Evolutionary conservation across 176 grass and related monocot species (phyloP), one percentile per base, ranked within the genome.

Genomic region (Juncus effusus): DNA sequence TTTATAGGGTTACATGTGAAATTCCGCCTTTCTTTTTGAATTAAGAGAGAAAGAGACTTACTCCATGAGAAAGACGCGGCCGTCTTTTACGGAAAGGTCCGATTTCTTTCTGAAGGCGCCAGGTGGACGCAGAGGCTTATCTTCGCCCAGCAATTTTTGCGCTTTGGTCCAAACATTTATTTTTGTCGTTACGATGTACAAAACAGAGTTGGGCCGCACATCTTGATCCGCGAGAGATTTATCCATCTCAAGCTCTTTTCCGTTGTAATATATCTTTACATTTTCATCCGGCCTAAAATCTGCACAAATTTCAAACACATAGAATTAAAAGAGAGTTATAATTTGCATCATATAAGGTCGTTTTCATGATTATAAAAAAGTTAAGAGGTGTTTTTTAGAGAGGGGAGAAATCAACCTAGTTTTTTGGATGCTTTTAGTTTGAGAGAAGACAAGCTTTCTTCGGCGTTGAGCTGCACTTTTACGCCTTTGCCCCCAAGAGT

Each of bases 371-470:
- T 28, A 28, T 28, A 28, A 28, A 28, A 28, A 28, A 28, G 19
- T 28, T 28, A 1, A 28, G 44, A 47, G 44, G 44, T 5, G 9
- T 47, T 47, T 47, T 47, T 47, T 47, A 69, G 53, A 19, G 62
- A 77, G 38, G 64, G 40, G 65, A 42, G 56, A 77, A 35, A 86
- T 79, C 68, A 65, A 70, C 94, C 94, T 73, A 97, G 70, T 62
- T 97, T 97, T 80, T 92, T 97, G 28, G 88, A 92, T 69, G 94
- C 94, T 86, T 87, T 85, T 37, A 74, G 72, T 89, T 89, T 97
- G 45, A 89, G 66, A 74, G 85, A 82, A 47, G 72, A 61, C 36
- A 90, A 76, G 66, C 77, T 82, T 68, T 97, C 88, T 70, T 97
- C 88, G 54, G 88, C 85, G 65, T 86, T 85, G 58, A 92, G 80